phyloP scores from a whole-genome alignment of 805 yeast genomes.

The Clavispora carvajalis region DNA sequence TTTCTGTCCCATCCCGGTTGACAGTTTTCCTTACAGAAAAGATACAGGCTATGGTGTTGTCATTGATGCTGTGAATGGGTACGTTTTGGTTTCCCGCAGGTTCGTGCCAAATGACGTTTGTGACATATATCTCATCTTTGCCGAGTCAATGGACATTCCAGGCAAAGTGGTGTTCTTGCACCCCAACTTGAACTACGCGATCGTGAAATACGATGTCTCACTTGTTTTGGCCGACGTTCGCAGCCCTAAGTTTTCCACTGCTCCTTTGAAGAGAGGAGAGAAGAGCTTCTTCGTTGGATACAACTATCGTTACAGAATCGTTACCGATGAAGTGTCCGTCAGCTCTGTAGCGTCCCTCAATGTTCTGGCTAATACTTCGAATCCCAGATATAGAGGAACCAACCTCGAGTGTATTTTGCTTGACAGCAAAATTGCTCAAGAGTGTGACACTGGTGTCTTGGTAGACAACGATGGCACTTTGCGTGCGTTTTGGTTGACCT shows the following conservation, averaged over 20 bases:
- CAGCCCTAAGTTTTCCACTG: conserved; percentile 57
- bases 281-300: conserved; percentile 75
- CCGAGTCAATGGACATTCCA: conserved; percentile 78
- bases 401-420: conserved; percentile 73
- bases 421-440: conserved; percentile 66
- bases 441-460: conserved; percentile 75
- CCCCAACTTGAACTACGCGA: conserved; percentile 82
- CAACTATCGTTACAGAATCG: conserved; percentile 62
- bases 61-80: conserved; percentile 75
- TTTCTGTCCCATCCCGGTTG: conserved; percentile 64
- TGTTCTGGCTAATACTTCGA: conserved; percentile 59
- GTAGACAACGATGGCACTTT: conserved; percentile 74
- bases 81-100: conserved; percentile 70
- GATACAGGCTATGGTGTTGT: conserved; percentile 72
- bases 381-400: conserved; percentile 83
- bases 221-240: conserved; percentile 65
- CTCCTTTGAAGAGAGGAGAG: conserved; percentile 68
- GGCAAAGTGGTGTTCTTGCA: conserved; percentile 79
- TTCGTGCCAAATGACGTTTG: conserved; percentile 78
- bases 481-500: conserved; percentile 81
- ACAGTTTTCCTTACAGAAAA: conserved; percentile 62
- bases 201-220: conserved; percentile 74
- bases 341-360: conserved; percentile 72
- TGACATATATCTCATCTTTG: conserved; percentile 73
- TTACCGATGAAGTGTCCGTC: conserved; percentile 69